Conservation (phyloP, 192 early-diverging fungal genomes). For the Pilobolus umbonatus region DNA sequence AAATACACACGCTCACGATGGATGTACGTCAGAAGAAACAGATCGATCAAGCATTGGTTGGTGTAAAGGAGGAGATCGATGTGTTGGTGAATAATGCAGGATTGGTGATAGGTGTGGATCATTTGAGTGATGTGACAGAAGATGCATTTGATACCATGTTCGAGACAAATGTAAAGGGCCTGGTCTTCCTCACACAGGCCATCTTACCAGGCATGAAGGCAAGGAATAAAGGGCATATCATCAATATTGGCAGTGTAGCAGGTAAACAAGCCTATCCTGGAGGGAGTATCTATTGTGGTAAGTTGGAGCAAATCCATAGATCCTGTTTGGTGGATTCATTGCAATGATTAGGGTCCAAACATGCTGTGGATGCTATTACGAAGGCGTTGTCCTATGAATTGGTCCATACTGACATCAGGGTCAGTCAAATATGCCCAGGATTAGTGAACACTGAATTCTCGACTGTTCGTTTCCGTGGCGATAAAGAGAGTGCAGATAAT, state of each 20-base stretch:
- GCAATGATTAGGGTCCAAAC: constrained; percentile 55
- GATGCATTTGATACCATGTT: constrained; percentile 74
- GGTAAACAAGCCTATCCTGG: constrained; percentile 64
- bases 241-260: constrained; percentile 81
- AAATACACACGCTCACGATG: constrained; percentile 58
- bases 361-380: constrained; percentile 78
- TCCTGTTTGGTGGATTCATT: not conserved
- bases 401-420: constrained; percentile 61
- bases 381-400: constrained; percentile 72
- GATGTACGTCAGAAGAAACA: constrained; percentile 62
- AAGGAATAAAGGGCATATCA: constrained; percentile 68
- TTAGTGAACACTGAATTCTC: constrained; percentile 93
- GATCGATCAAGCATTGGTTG: constrained; percentile 52
- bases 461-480: constrained; percentile 69
- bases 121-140: constrained; percentile 53
- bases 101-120: constrained; percentile 69
- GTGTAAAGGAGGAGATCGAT: constrained; percentile 62
- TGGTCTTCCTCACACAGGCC: constrained; percentile 73
- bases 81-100: constrained; percentile 85
- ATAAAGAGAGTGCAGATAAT: constrained; percentile 53
- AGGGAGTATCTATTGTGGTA: constrained; percentile 74
- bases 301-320: not conserved
- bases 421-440: constrained; percentile 74
- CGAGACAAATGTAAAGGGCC: constrained; percentile 88
- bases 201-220: constrained; percentile 75